A percentile compares a stretch with the other conserved stretches of the same genome.
These are phyloP conservation scores for Leccinum solheimii DNA, from an alignment of 1,284 basidiomycete species.

Conservation along the genomic window DNA sequence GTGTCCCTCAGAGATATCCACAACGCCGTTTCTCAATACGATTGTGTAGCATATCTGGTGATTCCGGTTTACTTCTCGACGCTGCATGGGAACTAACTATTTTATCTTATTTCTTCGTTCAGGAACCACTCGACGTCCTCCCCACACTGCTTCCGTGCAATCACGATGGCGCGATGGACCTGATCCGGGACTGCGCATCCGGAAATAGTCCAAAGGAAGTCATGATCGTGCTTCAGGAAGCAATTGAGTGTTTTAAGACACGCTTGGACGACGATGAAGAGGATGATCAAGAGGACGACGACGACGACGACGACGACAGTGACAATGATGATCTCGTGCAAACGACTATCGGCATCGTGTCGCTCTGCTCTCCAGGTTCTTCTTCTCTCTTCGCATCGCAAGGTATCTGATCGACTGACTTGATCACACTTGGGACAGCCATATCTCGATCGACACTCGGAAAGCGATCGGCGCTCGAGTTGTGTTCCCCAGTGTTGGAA, in stretches of 20 bases:
- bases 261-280: conserved; percentile 31
- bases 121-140: conserved; percentile 34
- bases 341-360: conserved; percentile 41
- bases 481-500: conserved; percentile 44
- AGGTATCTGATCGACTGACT: background rate
- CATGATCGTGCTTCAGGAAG: conserved; percentile 60
- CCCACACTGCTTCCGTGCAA: conserved; percentile 25
- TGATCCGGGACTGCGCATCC: conserved; percentile 25
- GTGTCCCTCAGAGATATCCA: conserved; percentile 22
- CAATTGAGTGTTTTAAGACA: conserved; percentile 47
- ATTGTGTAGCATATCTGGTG: conserved; percentile 22
- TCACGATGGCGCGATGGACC: conserved; percentile 20
- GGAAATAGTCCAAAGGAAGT: conserved; percentile 52
- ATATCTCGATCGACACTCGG: conserved; percentile 51
- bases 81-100: background rate
- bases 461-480: conserved; percentile 45
- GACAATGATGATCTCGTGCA: conserved; percentile 13
- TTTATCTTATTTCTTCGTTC: background rate
- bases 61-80: background rate
- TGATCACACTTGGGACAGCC: conserved; percentile 34
- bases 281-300: conserved; percentile 36
- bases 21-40: conserved; percentile 16
- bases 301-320: background rate
- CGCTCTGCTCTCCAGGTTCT: conserved; percentile 43
- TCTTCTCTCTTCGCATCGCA: background rate